Evolutionary conservation across 2,329 filamentous ascomycete genomes (phyloP).

Genomic region (Penicillium sp.): DNA sequence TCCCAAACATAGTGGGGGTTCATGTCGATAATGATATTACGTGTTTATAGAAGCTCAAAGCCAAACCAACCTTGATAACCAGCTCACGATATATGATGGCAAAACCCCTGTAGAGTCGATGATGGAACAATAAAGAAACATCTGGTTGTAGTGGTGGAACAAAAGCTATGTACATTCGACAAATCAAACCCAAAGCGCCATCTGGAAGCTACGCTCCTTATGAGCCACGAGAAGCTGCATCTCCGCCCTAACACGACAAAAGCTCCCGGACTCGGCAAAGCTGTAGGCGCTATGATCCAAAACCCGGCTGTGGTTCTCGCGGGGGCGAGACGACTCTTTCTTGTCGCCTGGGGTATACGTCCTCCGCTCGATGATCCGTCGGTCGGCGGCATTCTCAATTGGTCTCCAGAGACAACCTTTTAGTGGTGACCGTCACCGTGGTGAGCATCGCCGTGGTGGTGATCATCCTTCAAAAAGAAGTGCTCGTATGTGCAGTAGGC

Average conservation of each 20-base stretch:
- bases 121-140: constrained; percentile 19
- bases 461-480: constrained; percentile 73
- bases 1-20: constrained; percentile 2
- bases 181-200: constrained; percentile 36
- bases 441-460: constrained; percentile 49
- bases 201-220: constrained; percentile 19
- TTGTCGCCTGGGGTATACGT: constrained; percentile 27
- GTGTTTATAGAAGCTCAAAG: constrained; percentile 14
- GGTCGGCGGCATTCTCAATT: constrained; percentile 16
- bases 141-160: constrained; percentile 28
- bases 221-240: constrained; percentile 5
- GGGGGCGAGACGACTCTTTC: constrained; percentile 15
- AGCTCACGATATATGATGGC: neutral
- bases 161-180: constrained; percentile 40
- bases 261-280: constrained; percentile 9
- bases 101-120: neutral
- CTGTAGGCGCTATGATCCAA: constrained; percentile 11
- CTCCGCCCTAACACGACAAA: constrained; percentile 18
- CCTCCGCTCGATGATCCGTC: constrained; percentile 20
- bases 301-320: constrained; percentile 12
- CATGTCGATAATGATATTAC: constrained; percentile 29
- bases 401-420: constrained; percentile 19
- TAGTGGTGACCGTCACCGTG: constrained; percentile 62
- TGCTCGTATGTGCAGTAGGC: constrained; percentile 89
- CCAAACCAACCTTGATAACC: neutral